Base-by-base conservation (phyloP, 2,329 filamentous ascomycete species). In the Fusarium kyushuense region DNA sequence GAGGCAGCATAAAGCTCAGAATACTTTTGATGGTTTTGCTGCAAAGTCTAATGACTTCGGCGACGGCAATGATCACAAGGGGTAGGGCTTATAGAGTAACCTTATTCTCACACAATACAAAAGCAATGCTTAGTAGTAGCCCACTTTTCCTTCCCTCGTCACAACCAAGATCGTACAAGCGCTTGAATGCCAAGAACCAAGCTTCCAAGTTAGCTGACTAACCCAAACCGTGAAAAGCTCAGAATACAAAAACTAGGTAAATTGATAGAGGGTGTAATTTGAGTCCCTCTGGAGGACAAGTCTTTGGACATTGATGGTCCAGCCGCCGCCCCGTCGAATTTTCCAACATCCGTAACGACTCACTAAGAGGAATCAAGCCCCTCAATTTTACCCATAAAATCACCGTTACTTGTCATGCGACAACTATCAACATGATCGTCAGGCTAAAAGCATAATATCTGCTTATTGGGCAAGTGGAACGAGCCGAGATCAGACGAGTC, bases 321-420 rank as follows among this genome's bases (percentile, higher is more conserved):
- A 48, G 23, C 30, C 7, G n/a, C 16, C 47, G 42, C 46, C 33
- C 52, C 54, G 25, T 27, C 47, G 30, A 60, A 49, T 51, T 56
- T 43, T 25, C 32, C 30, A 33, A 33, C 8, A 21, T 33, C 19
- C 23, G 19, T 33, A 14, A 33, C 7, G n/a, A 8, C 16, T 12
- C 29, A 13, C 14, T 23, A 52, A 43, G 47, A 58, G 46, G 43
- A 10, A 12, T 21, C 23, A 38, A 51, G 35, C n/a, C 48, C 19
- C 40, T 36, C 36, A 30, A 42, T 16, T 35, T 46, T 62, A 32
- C 48, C 48, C 49, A 56, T 30, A 23, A 23, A 16, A 35, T 36
- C 48, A 30, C 57, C 17, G 41, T 46, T 19, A 12, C 36, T 33
- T 25, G 21, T 35, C 30, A 54, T 69, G 61, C 32, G 53, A 71